Conservation (phyloP, 2,329 filamentous ascomycete genomes). For the Exophiala mesophila region DNA sequence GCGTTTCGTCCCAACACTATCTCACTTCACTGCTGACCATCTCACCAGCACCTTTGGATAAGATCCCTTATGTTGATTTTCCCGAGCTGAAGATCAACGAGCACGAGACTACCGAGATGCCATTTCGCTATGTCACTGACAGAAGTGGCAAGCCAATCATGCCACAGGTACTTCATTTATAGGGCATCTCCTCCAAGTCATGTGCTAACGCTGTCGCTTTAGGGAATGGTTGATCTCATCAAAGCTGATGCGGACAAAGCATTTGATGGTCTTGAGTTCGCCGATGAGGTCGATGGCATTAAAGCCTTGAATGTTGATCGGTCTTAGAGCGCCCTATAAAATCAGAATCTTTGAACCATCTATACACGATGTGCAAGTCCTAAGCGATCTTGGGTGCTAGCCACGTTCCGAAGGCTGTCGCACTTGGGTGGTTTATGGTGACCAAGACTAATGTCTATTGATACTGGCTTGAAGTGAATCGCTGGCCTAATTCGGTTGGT, state of each 20-base stretch:
- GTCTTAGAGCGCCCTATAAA: constrained; percentile 13
- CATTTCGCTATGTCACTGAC: constrained; percentile 86
- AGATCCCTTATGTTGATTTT: constrained; percentile 78
- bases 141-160: constrained; percentile 76
- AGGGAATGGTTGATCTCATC: constrained; percentile 95
- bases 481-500: too few species aligned
- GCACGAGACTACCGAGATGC: constrained; percentile 94
- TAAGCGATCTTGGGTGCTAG: too few species aligned
- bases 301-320: constrained; percentile 10
- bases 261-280: constrained; percentile 70
- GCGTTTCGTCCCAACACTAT: constrained; percentile 31
- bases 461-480: too few species aligned
- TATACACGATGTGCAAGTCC: too few species aligned
- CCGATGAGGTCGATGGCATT: constrained; percentile 36
- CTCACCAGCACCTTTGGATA: constrained; percentile 63
- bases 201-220: too few species aligned
- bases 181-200: too few species aligned
- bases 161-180: constrained; percentile 64
- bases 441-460: too few species aligned
- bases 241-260: constrained; percentile 90
- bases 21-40: constrained; percentile 2
- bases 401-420: too few species aligned
- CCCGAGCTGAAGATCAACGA: constrained; percentile 87
- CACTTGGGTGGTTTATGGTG: too few species aligned
- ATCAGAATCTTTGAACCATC: too few species aligned